These are phyloP conservation scores for Gnomoniopsis smithogilvyi DNA, from an alignment of 2,329 filamentous ascomycete genomes.

Conservation along the genomic window DNA sequence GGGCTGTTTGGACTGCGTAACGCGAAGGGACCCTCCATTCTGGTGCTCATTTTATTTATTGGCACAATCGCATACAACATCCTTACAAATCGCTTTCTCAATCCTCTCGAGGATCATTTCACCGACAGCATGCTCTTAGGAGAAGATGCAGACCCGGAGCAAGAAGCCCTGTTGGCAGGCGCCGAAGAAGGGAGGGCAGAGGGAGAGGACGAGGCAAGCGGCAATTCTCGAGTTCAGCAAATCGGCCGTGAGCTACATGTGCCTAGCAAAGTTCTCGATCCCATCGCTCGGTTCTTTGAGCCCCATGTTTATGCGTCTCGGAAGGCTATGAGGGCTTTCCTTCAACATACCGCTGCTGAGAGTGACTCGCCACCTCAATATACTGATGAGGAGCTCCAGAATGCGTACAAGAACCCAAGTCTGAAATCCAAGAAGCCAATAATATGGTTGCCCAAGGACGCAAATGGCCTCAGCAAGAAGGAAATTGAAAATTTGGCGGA, in stretches of 20 bases:
- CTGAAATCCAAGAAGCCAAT: conserved; percentile 10
- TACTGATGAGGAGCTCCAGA: conserved; percentile 9
- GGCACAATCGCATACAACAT: conserved; percentile 11
- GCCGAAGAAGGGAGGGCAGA: conserved; percentile 10
- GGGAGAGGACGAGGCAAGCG: conserved; percentile 5
- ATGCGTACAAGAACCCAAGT: conserved; percentile 17
- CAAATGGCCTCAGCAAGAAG: conserved; percentile 14
- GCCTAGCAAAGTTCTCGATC: conserved; percentile 8
- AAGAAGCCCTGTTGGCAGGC: conserved; percentile 11
- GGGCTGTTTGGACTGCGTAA: conserved; percentile 68
- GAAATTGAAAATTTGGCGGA: conserved; percentile 5
- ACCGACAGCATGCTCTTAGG: conserved; percentile 2
- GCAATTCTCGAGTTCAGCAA: conserved; percentile 8
- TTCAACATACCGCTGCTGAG: conserved; percentile 11
- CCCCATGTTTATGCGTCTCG: conserved; percentile 16
- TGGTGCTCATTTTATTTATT: conserved; percentile 9
- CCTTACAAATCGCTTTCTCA: conserved; percentile 15
- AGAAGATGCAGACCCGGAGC: conserved; percentile 3
- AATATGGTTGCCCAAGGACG: conserved; percentile 15
- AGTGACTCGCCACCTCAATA: conserved; percentile 14
- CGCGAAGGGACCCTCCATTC: conserved; percentile 13
- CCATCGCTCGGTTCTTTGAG: conserved; percentile 13
- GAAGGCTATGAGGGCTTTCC: conserved; percentile 14
- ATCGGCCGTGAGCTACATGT: conserved; percentile 11
- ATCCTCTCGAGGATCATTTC: conserved; percentile 17